Evolutionary conservation across 2,329 filamentous ascomycete species (phyloP).

Genomic region (Calonectria pauciramosa): DNA sequence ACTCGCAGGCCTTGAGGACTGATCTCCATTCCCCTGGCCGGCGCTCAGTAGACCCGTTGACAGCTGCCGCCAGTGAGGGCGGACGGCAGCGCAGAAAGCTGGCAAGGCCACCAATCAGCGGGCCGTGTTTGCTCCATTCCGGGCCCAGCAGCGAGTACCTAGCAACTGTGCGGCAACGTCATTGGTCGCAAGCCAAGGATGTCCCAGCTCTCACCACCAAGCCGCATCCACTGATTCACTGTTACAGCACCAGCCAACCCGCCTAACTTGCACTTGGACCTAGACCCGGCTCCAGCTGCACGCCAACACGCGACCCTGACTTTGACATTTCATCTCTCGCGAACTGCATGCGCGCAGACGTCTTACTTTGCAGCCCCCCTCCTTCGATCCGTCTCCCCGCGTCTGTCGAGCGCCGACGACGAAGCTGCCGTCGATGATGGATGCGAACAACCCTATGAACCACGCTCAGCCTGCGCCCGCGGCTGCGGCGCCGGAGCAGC

Average conservation of each 20-base stretch:
- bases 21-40: slow-evolving; percentile 8
- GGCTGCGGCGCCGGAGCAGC: slow-evolving; percentile 33
- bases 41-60: slow-evolving; percentile 4
- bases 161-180: slow-evolving; percentile 14
- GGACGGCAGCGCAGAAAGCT: neutral
- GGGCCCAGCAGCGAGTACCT: slow-evolving; percentile 35
- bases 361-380: slow-evolving; percentile 23
- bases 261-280: slow-evolving; percentile 34
- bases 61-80: neutral
- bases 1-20: neutral
- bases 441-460: slow-evolving; percentile 41
- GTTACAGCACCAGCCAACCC: slow-evolving; percentile 27
- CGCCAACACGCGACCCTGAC: slow-evolving; percentile 13
- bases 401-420: slow-evolving; percentile 30
- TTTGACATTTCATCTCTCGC: slow-evolving; percentile 17
- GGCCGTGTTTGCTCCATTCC: slow-evolving; percentile 11
- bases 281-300: slow-evolving; percentile 28
- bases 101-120: slow-evolving; percentile 38
- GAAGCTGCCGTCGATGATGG: slow-evolving; percentile 38
- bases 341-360: slow-evolving; percentile 37
- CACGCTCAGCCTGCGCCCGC: slow-evolving; percentile 36
- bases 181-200: slow-evolving; percentile 35
- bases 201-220: slow-evolving; percentile 39
- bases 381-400: slow-evolving; percentile 25
- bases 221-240: slow-evolving; percentile 37